Base-by-base conservation (phyloP, 2,329 filamentous ascomycete genomes). In the Neofusicoccum sp. region DNA sequence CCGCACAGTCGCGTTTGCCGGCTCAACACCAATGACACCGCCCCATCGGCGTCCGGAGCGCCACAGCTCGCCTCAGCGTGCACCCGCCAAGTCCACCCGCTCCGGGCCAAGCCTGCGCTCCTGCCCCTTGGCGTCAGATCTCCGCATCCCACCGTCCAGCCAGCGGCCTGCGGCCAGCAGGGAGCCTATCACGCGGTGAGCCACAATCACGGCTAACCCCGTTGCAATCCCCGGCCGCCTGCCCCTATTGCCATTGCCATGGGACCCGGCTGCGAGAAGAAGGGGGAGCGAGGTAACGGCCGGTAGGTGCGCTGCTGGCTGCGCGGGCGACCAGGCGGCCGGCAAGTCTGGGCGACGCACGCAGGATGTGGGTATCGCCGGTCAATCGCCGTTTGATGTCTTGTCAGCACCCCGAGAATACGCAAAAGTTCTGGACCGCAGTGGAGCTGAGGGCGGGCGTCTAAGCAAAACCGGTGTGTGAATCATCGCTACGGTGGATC, bases 121-220 rank as follows among this genome's bases (percentile, higher is more conserved):
- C 38, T 43, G 40, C 54, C 54, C 40, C 54, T 58, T 58, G 54
- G 54, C 54, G 43, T 58, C 54, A 47, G 43, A 58, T 58, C 54
- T 58, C 54, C 54, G 54, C 54, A 58, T 56, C n/a, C 38, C 51
- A 56, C 51, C 51, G 28, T 44, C 38, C 51, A 56, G 36, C 36
- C 51, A 56, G 36, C 51, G 51, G 14, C 51, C n/a, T n/a, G n/a
- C n/a, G n/a, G n/a, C n/a, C n/a, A n/a, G n/a, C 36, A 43, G 51
- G 26, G 38, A 26, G 36, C 51, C 51, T 56, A 56, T 56, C 51
- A 56, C 51, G 51, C 51, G 51, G 51, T 56, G 51, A 56, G 51
- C 51, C 51, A 56, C 51, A 56, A 56, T 56, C 51, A 56, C 51
- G 51, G 51, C 51, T 43, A 43, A 36, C 51, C 51, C 51, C 51